Conservation (phyloP, 2,329 filamentous ascomycete species). For the Xylaria sp. region DNA sequence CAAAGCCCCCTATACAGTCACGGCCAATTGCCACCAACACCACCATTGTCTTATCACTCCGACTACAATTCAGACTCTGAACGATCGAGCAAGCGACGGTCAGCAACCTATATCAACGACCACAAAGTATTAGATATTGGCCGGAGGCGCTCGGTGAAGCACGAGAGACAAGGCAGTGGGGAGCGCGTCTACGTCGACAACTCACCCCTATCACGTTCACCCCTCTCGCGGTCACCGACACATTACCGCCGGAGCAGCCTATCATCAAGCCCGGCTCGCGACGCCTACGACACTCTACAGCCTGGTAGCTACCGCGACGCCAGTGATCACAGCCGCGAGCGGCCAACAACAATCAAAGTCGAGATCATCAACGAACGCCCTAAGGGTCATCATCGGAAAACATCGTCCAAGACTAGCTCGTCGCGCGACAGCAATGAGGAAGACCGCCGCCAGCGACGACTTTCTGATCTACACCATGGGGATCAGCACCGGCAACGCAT, state of each 20-base stretch:
- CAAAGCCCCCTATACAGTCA: conserved; percentile 50
- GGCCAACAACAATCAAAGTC: conserved; percentile 50
- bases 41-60: conserved; percentile 51
- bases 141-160: conserved; percentile 47
- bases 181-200: conserved; percentile 60
- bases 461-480: conserved; percentile 43
- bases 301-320: conserved; percentile 41
- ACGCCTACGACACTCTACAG: conserved; percentile 33
- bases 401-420: conserved; percentile 46
- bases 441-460: conserved; percentile 46
- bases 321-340: conserved; percentile 40
- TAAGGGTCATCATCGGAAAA: conserved; percentile 53
- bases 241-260: conserved; percentile 56
- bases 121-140: conserved; percentile 52
- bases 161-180: conserved; percentile 48
- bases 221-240: conserved; percentile 61
- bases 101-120: conserved; percentile 54
- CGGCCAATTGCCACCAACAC: conserved; percentile 56
- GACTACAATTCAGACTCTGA: conserved; percentile 49
- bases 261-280: conserved; percentile 53
- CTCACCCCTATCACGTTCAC: conserved; percentile 57
- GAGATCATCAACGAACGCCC: conserved; percentile 52
- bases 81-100: conserved; percentile 49
- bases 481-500: conserved; percentile 46
- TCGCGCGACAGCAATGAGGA: conserved; percentile 42